Evolutionary conservation across 768 basidiomycete genomes (phyloP), one percentile per base, ranked within the genome.

Genomic region (Chalciporus piperatus): DNA sequence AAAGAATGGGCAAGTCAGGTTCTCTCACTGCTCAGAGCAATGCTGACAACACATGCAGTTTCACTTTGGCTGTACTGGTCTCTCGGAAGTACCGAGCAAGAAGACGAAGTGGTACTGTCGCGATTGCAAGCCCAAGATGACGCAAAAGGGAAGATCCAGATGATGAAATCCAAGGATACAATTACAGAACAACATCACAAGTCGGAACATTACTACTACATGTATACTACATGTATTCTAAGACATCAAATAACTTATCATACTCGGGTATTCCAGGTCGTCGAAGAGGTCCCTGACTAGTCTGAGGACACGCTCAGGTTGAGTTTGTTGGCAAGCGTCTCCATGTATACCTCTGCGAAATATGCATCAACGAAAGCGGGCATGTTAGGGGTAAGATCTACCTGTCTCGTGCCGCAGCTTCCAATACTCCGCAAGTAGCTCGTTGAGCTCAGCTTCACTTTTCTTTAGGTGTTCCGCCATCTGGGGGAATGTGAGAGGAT

Each of bases 361-460:
- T 39, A 48, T 50, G 32, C 6, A 27, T 59, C 42, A 56, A 44
- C 42, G 9, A 30, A 46, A 28, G 27, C 20, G 30, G 14, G 35
- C 33, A 20, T 8, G 42, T 48, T 25, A 48, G 41, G 39, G 22
- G 13, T 12, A 19, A 23, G 41, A 19, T 63, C 32, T 61, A 89
- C 91, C 87, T 61, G 88, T 84, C 59, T 84, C 82, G 57, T 88
- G 85, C 35, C 89, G 77, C 47, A 92, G 72, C 50, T 78, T 83
- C 84, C 87, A 91, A 66, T 96, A 94, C 65, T 92, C 92, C 9
- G 80, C 72, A 37, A 97, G 75, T 17, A 97, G 74, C 50, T 89
- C 84, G 56, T 85, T 84, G n/a, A 95, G 73, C 64, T 94, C 91
- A 7, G 69, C 71, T 68, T 94, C 89, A 58, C 83, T 90, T 52